phyloP scores from a whole-genome alignment of 2,329 filamentous ascomycete genomes.

The Akanthomyces dipterigenus region DNA sequence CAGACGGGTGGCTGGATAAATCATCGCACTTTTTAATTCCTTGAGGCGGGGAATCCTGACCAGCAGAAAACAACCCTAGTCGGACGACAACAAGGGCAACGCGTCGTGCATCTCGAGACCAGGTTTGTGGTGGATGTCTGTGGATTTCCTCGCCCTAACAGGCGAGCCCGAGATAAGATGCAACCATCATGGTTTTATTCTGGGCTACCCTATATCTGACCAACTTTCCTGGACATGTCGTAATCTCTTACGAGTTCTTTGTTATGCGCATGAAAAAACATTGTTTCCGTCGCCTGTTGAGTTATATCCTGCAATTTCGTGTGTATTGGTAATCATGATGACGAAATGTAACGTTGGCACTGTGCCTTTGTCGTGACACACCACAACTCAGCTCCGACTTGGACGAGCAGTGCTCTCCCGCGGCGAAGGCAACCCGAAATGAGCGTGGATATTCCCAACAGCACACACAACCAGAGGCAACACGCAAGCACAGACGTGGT shows the following conservation, averaged over 20 bases:
- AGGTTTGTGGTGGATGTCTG: neutral
- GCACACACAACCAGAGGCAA: neutral
- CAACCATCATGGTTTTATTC: neutral
- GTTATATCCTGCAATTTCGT: too few species aligned
- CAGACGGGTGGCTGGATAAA: constrained; percentile 4
- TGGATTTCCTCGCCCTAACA: constrained; percentile 7
- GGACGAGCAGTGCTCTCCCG: neutral
- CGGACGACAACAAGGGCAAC: neutral
- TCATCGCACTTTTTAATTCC: neutral
- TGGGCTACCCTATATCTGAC: constrained; percentile 1
- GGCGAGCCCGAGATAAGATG: neutral
- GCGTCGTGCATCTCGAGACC: neutral
- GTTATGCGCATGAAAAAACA: constrained; percentile 1
- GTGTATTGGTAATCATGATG: too few species aligned
- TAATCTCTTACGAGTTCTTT: neutral
- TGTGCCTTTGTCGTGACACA: too few species aligned
- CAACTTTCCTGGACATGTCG: neutral
- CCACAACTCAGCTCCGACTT: neutral
- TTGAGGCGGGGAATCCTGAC: constrained; percentile 3
- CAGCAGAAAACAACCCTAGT: neutral
- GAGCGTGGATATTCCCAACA: neutral
- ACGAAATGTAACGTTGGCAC: too few species aligned
- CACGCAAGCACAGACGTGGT: neutral
- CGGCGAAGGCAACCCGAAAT: neutral
- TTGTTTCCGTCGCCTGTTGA: too few species aligned